phyloP scores from a whole-genome alignment of 345 rosid species.

The Melaleuca quinquenervia region DNA sequence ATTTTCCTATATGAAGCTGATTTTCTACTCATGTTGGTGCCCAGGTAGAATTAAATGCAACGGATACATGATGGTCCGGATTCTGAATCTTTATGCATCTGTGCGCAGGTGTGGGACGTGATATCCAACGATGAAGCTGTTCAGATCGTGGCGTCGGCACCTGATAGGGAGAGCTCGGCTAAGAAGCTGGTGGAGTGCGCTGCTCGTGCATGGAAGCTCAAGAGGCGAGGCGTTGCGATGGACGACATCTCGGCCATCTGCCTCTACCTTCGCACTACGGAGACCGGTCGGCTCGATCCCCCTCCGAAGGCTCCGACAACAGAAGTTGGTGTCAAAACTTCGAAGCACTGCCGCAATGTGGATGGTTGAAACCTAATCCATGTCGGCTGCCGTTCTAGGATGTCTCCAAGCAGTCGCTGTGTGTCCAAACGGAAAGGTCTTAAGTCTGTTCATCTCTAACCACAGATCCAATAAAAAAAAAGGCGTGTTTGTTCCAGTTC shows the following conservation, averaged over 20 bases:
- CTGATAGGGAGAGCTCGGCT: constrained; percentile 49
- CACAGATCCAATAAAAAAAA: background rate
- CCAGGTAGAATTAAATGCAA: too few relatives aligned
- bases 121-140: constrained; percentile 75
- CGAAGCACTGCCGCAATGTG: background rate
- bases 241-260: constrained; percentile 87
- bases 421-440: background rate
- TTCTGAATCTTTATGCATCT: background rate
- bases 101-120: constrained; percentile 71
- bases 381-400: background rate
- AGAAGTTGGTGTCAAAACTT: background rate
- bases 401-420: background rate
- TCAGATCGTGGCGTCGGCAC: constrained; percentile 42
- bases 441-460: background rate
- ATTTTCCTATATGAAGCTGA: background rate
- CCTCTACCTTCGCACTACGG: constrained; percentile 44
- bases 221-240: constrained; percentile 54
- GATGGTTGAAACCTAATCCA: background rate
- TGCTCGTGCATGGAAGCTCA: constrained; percentile 55
- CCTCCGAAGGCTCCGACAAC: background rate
- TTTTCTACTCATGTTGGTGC: background rate
- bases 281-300: background rate
- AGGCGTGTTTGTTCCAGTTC: background rate
- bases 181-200: constrained; percentile 67
- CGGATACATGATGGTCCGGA: background rate